phyloP scores from a whole-genome alignment of 805 yeast genomes.

The Candida germanica region DNA sequence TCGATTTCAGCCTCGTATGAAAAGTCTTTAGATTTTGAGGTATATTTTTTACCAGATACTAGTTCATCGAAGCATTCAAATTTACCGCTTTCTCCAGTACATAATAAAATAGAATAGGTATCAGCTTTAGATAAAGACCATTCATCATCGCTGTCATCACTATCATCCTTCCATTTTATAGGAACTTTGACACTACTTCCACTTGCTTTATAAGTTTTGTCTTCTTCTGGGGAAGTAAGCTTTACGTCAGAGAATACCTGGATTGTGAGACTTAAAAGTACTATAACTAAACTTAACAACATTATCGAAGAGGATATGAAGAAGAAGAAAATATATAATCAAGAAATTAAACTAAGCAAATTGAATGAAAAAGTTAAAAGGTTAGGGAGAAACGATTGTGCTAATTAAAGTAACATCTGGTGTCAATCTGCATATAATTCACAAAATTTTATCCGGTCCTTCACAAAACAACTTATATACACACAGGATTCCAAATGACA shows the following conservation, averaged over 20 bases:
- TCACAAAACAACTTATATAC: too few species aligned
- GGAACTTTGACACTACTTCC: conserved; percentile 31
- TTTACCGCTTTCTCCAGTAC: conserved; percentile 58
- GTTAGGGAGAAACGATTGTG: too few species aligned
- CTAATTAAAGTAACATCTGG: too few species aligned
- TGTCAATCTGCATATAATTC: too few species aligned
- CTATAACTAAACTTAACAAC: too few species aligned
- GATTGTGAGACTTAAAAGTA: too few species aligned
- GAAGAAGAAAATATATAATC: too few species aligned
- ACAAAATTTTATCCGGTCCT: too few species aligned
- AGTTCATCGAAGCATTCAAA: conserved; percentile 41
- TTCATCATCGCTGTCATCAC: conserved; percentile 39
- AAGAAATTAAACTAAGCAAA: too few species aligned
- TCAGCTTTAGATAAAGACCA: conserved; percentile 37
- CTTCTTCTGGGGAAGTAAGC: conserved; percentile 40
- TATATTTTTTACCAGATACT: conserved; percentile 8
- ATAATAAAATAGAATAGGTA: conserved; percentile 51
- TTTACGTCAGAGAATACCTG: conserved; percentile 46
- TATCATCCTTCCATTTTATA: conserved; percentile 53
- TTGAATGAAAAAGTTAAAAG: too few species aligned
- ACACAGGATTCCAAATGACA: too few species aligned
- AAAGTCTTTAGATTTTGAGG: conserved; percentile 2
- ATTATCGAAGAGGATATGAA: too few species aligned
- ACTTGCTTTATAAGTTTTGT: conserved; percentile 36
- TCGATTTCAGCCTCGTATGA: conserved; percentile 43